Evolutionary conservation across 1,139 yeast species (phyloP).

Genomic region (Magnusiomyces suaveolens): DNA sequence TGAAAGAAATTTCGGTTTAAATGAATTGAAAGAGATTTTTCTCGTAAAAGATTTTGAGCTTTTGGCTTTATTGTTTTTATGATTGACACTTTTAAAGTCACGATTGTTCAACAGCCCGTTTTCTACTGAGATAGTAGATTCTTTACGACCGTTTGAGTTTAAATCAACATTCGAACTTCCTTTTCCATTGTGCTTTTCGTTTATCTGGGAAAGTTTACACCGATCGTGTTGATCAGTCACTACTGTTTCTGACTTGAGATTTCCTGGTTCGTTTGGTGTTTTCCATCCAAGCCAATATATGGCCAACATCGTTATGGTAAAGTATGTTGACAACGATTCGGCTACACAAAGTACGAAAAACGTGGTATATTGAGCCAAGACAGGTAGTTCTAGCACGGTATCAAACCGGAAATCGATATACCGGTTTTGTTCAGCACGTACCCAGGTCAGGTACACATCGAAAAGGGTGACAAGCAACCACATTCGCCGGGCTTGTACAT

Average conservation of each 20-base stretch:
- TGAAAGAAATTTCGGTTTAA: slow-evolving; percentile 9
- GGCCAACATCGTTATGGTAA: slow-evolving; percentile 39
- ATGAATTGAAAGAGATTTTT: too few species aligned
- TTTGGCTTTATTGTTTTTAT: too few species aligned
- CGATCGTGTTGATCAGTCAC: too few species aligned
- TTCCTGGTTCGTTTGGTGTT: not conserved
- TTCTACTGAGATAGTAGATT: too few species aligned
- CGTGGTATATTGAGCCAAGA: slow-evolving; percentile 52
- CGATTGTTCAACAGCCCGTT: too few species aligned
- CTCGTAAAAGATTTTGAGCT: too few species aligned
- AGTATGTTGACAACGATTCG: slow-evolving; percentile 50
- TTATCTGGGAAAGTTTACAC: too few species aligned
- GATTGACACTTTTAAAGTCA: too few species aligned
- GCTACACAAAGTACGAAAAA: slow-evolving; percentile 54
- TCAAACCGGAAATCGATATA: slow-evolving; percentile 12
- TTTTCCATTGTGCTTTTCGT: too few species aligned
- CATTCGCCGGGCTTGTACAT: slow-evolving; percentile 37
- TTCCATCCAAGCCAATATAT: slow-evolving; percentile 37
- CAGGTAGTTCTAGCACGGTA: slow-evolving; percentile 31
- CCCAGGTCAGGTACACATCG: slow-evolving; percentile 89
- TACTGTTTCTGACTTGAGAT: not conserved
- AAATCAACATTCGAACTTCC: too few species aligned
- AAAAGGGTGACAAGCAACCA: slow-evolving; percentile 62
- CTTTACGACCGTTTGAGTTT: too few species aligned
- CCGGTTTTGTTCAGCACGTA: slow-evolving; percentile 57